A percentile compares a stretch with the other conserved stretches of the same genome.
Conservation (phyloP, 2,329 filamentous ascomycete genomes). For the Colletotrichum chrysophilum region DNA sequence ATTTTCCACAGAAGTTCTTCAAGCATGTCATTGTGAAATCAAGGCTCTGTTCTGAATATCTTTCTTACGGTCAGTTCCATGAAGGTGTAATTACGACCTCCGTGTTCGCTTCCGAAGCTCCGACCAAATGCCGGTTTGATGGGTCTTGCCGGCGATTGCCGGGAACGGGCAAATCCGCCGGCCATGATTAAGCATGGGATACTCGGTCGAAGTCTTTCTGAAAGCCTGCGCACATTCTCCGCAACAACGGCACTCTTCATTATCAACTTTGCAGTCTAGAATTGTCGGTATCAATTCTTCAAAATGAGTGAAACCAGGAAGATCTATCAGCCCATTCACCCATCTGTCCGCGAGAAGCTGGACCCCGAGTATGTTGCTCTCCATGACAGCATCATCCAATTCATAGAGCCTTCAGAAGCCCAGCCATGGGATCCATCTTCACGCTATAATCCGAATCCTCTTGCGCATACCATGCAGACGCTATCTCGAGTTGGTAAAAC, state of each 20-base stretch:
- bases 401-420: slow-evolving; percentile 36
- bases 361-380: slow-evolving; percentile 43
- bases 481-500: neutral
- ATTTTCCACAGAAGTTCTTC: no score
- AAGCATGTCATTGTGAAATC: neutral
- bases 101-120: neutral
- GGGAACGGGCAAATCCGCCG: neutral
- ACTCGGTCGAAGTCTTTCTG: neutral
- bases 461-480: neutral
- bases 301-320: neutral
- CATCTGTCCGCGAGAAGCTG: slow-evolving; percentile 31
- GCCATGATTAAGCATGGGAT: neutral
- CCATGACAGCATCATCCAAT: slow-evolving; percentile 41
- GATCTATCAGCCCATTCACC: slow-evolving; percentile 38
- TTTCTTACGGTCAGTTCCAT: neutral
- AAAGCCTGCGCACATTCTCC: neutral
- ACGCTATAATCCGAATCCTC: neutral
- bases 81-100: neutral
- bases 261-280: neutral
- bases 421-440: slow-evolving; percentile 33
- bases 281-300: neutral
- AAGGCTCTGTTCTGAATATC: neutral
- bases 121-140: neutral
- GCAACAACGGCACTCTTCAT: neutral
- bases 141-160: neutral